Conservation (phyloP, 2,329 filamentous ascomycete species). For the Aspergillus transmontanensis region DNA sequence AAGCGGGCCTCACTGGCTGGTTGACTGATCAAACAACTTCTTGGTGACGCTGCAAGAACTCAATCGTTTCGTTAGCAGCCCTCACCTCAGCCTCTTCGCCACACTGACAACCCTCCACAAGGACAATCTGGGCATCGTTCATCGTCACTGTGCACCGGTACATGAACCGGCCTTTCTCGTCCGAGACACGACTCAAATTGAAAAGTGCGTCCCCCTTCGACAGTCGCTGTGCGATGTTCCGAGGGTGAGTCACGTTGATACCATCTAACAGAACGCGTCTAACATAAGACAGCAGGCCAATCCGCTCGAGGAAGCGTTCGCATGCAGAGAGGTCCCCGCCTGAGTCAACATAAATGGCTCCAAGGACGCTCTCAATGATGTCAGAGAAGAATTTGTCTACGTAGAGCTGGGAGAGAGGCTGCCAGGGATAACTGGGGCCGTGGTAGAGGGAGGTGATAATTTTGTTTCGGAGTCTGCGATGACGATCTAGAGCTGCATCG, state of each 20-base stretch:
- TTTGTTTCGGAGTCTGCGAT: constrained; percentile 49
- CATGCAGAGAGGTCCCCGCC: constrained; percentile 63
- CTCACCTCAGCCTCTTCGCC: constrained; percentile 34
- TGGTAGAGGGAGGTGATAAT: constrained; percentile 56
- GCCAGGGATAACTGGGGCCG: constrained; percentile 73
- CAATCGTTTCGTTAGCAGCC: constrained; percentile 25
- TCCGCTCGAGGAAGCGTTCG: constrained; percentile 58
- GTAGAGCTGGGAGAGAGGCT: constrained; percentile 64
- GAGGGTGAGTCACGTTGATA: constrained; percentile 62
- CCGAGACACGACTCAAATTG: constrained; percentile 17
- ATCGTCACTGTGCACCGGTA: constrained; percentile 25
- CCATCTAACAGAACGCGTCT: constrained; percentile 60
- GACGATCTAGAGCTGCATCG: constrained; percentile 41
- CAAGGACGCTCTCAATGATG: constrained; percentile 77
- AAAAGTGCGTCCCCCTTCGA: constrained; percentile 39
- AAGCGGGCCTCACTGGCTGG: neutral
- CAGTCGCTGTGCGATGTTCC: constrained; percentile 67
- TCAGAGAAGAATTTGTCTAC: constrained; percentile 81
- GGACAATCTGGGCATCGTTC: constrained; percentile 19
- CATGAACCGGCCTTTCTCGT: constrained; percentile 18
- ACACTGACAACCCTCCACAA: constrained; percentile 27
- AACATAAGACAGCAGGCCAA: constrained; percentile 69
- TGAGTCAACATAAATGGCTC: constrained; percentile 81
- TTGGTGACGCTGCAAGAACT: constrained; percentile 11
- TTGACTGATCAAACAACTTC: neutral